These are phyloP conservation scores for Cladophialophora immunda DNA, from an alignment of 2,329 filamentous ascomycete genomes.

Conservation along the genomic window DNA sequence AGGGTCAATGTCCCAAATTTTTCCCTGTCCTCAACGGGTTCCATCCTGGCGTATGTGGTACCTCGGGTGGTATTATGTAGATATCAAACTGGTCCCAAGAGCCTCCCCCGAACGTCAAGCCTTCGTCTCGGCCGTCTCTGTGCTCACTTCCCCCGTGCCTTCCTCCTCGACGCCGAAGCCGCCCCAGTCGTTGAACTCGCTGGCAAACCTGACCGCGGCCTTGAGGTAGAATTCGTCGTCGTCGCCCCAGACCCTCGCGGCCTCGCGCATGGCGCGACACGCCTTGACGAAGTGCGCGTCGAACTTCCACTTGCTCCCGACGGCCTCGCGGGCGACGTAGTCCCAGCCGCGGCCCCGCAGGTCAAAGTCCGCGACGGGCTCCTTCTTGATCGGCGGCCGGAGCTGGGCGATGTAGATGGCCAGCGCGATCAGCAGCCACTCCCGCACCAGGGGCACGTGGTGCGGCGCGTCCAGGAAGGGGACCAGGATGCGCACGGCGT, in stretches of 20 bases:
- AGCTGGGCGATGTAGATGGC: constrained; percentile 79
- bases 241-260: constrained; percentile 51
- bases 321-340: constrained; percentile 74
- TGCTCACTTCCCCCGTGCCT: constrained; percentile 12
- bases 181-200: constrained; percentile 51
- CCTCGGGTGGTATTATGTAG: no score
- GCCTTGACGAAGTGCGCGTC: constrained; percentile 91
- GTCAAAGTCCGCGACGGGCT: constrained; percentile 64
- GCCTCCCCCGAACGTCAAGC: no score
- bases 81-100: no score
- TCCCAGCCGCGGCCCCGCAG: constrained; percentile 76
- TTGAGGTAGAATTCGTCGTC: constrained; percentile 56
- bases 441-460: constrained; percentile 76
- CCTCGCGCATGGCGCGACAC: constrained; percentile 77
- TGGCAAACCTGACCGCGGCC: constrained; percentile 59
- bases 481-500: constrained; percentile 86
- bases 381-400: constrained; percentile 73
- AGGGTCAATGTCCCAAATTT: not conserved
- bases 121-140: not conserved
- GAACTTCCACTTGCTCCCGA: constrained; percentile 71
- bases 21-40: not conserved
- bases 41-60: no score
- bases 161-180: constrained; percentile 36
- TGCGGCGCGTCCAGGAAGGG: constrained; percentile 77
- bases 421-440: constrained; percentile 90